Percentiles rank a stretch among this genome's conserved stretches.
These are phyloP conservation scores for Irpex sp. DNA, from an alignment of 1,284 basidiomycete species.

Conservation along the genomic window DNA sequence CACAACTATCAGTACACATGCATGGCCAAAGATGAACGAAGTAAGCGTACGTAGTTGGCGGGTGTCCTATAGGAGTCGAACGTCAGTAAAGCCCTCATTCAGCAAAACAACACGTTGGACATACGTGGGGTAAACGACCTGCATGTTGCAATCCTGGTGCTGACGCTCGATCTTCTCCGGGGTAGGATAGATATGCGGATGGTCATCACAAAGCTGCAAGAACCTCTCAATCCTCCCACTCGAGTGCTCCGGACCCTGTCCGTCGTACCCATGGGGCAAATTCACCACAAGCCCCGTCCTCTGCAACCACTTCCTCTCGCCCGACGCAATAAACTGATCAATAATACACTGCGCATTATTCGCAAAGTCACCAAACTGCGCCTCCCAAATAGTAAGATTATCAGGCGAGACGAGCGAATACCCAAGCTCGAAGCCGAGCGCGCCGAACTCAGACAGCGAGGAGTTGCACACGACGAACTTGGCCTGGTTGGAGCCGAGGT, in stretches of 20 bases:
- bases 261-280: conserved; percentile 97
- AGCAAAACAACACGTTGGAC: conserved; percentile 23
- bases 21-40: not conserved
- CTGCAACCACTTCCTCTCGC: conserved; percentile 98
- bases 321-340: conserved; percentile 97
- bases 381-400: conserved; percentile 96
- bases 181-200: conserved; percentile 86
- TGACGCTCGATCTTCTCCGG: conserved; percentile 89
- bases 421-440: conserved; percentile 96
- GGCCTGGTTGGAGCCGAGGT: conserved; percentile 85
- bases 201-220: conserved; percentile 97
- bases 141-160: conserved; percentile 99
- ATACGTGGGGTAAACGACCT: conserved; percentile 93
- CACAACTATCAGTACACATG: conserved; percentile 10
- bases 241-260: conserved; percentile 98
- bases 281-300: conserved; percentile 90
- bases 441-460: conserved; percentile 92
- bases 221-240: conserved; percentile 95
- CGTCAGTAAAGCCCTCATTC: conserved; percentile 11
- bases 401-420: conserved; percentile 98
- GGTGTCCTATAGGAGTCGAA: conserved; percentile 53
- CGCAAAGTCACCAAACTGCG: conserved; percentile 97
- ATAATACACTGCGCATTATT: conserved; percentile 98
- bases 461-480: conserved; percentile 96
- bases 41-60: conserved; percentile 72